Evolutionary conservation across 371 early-diverging fungal genomes (phyloP), one percentile per base, ranked within the genome.

Genomic region (Zopfochytrium polystomum): DNA sequence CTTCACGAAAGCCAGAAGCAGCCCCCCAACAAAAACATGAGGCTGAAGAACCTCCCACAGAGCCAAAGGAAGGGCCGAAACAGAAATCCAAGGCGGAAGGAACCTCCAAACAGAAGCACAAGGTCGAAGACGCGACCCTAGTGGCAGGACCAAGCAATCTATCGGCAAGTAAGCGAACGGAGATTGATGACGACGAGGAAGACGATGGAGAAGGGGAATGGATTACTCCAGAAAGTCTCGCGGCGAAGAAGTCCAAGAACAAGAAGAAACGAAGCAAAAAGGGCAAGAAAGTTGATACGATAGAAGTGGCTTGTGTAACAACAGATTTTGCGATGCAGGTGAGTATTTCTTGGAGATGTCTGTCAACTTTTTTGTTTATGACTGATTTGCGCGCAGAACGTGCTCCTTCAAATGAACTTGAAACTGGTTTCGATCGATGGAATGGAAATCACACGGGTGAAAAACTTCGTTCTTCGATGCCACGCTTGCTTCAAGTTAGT

Each of bases 261-360:
- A 7, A 4, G n/a, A 5, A 7, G 2, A 32, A 29, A n/a, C 56
- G 47, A 22, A 57, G 65, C 69, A 42, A 63, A 42, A 34, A 67
- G 51, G 72, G 74, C 34, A 71, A 79, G 47, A 77, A 71, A 46
- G 77, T 77, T 44, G 58, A 59, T 18, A 32, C 25, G 13, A 30
- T 60, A 18, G 76, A 77, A 27, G 95, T 95, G 2, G 95, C 90
- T 9, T 96, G 95, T 75, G 89, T 92, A 63, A 93, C 97, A 0
- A 73, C 84, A 3, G 98, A 98, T 82, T 98, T 90, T 73, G 95
- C 97, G 20, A 92, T 96, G 93, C 97, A 96, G 77, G 86, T 85
- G 61, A 59, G 38, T 2, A 13, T 46, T n/a, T 13, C 6, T 20
- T n/a, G 11, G n/a, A 27, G 3, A 15, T 42, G 22, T 22, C 56